Percentiles rank a stretch among this genome's conserved stretches.
Evolutionary conservation across 2,329 filamentous ascomycete species (phyloP).

Genomic region (Penicillium janthinellum): DNA sequence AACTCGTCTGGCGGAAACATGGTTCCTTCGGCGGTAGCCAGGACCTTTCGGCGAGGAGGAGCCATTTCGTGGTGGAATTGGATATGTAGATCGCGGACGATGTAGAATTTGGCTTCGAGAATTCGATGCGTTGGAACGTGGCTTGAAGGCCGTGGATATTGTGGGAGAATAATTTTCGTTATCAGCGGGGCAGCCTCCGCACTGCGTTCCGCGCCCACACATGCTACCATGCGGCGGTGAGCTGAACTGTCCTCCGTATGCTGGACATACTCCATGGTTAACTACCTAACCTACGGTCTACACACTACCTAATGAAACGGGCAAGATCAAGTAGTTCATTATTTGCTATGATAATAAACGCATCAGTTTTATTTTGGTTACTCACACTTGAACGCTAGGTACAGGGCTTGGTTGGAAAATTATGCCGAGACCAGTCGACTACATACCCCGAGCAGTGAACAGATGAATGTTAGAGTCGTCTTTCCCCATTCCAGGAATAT

Average conservation of each 20-base stretch:
- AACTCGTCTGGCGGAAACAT: constrained; percentile 60
- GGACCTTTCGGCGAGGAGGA: constrained; percentile 73
- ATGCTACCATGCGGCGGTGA: neutral
- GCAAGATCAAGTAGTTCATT: neutral
- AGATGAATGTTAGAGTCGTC: too few relatives aligned
- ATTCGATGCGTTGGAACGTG: too few relatives aligned
- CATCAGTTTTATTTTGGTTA: too few relatives aligned
- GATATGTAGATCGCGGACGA: neutral
- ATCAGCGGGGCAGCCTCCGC: constrained; percentile 22
- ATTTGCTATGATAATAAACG: neutral
- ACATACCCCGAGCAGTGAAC: too few relatives aligned
- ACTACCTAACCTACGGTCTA: too few relatives aligned
- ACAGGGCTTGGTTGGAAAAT: too few relatives aligned
- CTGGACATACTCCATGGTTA: neutral
- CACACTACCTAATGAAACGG: too few relatives aligned
- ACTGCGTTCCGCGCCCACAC: neutral
- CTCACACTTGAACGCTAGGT: too few relatives aligned
- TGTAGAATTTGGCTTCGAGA: neutral
- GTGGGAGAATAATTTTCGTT: constrained; percentile 21
- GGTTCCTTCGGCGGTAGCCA: constrained; percentile 75
- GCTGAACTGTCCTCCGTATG: neutral
- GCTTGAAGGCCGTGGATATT: neutral
- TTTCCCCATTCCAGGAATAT: too few relatives aligned
- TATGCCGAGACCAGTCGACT: too few relatives aligned
- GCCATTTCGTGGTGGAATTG: constrained; percentile 55